Base-by-base conservation (phyloP, 441 rosid species). In the Adansonia madagascariensis region DNA sequence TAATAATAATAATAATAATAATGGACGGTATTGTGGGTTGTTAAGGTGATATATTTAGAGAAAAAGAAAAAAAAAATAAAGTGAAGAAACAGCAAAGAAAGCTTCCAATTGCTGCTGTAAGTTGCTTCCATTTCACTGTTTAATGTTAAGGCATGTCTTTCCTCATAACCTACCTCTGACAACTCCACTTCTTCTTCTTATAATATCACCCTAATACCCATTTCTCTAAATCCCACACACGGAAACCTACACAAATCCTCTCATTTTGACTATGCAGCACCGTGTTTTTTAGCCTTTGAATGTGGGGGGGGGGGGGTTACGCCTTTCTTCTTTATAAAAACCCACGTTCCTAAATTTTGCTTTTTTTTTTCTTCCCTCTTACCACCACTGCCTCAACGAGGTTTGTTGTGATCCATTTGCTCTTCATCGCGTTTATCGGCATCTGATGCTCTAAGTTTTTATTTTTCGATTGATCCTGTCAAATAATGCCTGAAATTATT, bases 91-190 rank as follows among this genome's bases (percentile, higher is more conserved):
- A 74, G 79, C 84, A 76, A 43, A 75, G 84, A 74, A 78, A 69
- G 79, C 78, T 74, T 82, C 79, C 57, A 77, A 31, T 78, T 77
- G 64, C 66, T 75, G 52, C 75, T 71, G 76, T 35, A 53, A 80
- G 75, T 53, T 81, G 86, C 84, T 82, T 86, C 81, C 74, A 47
- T 55, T 68, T 74, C 86, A 79, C 83, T 17, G 78, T 53, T 31
- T 74, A 49, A 70, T 62, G 68, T 31, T 66, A 79, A 83, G 82
- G 84, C 86, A 79, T 79, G 79, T 79, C 84, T 70, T 78, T 82
- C 83, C 82, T 79, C 85, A 76, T 81, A 47, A 89, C 91, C 95
- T 80, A 87, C 87, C 83, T 31, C 86, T 80, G 91, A 87, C 78
- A 86, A 81, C 88, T 82, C 88, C 86, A 82, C 73, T 67, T 73